Base-by-base conservation (phyloP, 352 stramenopile species). In the Phytophthora ramorum region DNA sequence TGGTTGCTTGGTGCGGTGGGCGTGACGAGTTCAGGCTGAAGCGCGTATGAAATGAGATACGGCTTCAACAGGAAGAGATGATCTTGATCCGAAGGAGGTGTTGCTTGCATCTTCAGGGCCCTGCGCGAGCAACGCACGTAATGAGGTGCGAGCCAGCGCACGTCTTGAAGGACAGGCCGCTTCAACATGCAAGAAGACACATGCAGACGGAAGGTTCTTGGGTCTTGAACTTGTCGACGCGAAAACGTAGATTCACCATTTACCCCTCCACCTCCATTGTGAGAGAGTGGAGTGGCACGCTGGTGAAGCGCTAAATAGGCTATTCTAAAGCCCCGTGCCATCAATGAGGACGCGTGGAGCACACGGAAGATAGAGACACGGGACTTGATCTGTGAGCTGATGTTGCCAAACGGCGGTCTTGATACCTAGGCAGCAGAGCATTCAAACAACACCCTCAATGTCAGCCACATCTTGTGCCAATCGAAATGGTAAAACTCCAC, bases 271-370 rank as follows among this genome's bases (percentile, higher is more conserved):
- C 24, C 24, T 56, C 44, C 47, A 35, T 34, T 49, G 34, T 47
- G 26, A 62, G 26, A 58, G 38, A 34, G 24, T 28, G 22, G 56
- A 67, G 32, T 20, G 30, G 19, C 0, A 49, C 57, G 47, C 26
- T 65, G 57, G 43, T 62, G 47, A 48, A 13, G 49, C 52, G 57
- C 63, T 72, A 75, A 69, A 75, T 75, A 75, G 51, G 52, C 51
- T 62, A 46, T n/a, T 72, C 40, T 75, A 59, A 66, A 32, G 47
- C 41, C 51, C 38, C 41, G 24, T 24, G 47, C 60, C 10, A 14
- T 13, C 32, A 2, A 13, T 3, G 32, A 37, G 56, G 44, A 35
- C 30, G 53, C 20, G 37, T 37, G 56, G 44, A 38, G 41, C 56
- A 62, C 41, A 58, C 16, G 26, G 34, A 57, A 26, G 8, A 53